Base-by-base conservation (phyloP, 805 yeast species). In the Candida xyloterini region DNA sequence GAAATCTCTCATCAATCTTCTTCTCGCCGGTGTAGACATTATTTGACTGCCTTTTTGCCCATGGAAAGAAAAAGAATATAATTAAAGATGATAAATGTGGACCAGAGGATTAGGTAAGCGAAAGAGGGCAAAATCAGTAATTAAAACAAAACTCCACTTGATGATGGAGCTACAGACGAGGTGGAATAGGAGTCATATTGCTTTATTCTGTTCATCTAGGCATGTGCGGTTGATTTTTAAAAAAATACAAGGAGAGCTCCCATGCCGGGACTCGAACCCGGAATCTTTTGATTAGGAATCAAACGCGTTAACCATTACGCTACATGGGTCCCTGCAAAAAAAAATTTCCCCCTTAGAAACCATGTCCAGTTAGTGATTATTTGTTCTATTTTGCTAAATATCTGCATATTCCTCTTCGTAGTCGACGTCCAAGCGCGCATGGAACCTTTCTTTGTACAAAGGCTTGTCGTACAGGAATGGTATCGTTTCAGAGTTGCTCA, bases 21-120 rank as follows among this genome's bases (percentile, higher is more conserved):
- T 84, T 63, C 96, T 81, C n/a, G 99, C 99, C 11, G 96, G 93
- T 7, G 99, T 93, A 7, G 98, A 90, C 99, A 91, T 91, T 20
- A 18, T 15, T 15, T 13, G 18, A 22, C n/a, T 15, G 14, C 14
- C 18, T 38, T 38, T 38, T 38, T 38, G 42, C 42, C 42, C 24
- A 28, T 38, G 33, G 42, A 38, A 38, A n/a, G 32, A 38, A 38
- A 38, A 38, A 38, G 42, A 38, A 38, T 38, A 23, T 23, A 30
- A 25, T 16, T 22, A 21, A 5, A 15, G 7, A 7, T 27, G 27
- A 21, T 20, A 11, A 10, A n/a, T 27, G 31, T 27, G 22, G 31
- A 4, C 26, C 3, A 16, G 4, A n/a, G 22, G 39, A 23, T 35
- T 35, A 35, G 23, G 33, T 35, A 35, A 35, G 27, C 29, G 22